A percentile compares a stretch with the other conserved stretches of the same genome.
phyloP scores from a whole-genome alignment of 2,329 filamentous ascomycete species.

The Trichophyton benhamiae region DNA sequence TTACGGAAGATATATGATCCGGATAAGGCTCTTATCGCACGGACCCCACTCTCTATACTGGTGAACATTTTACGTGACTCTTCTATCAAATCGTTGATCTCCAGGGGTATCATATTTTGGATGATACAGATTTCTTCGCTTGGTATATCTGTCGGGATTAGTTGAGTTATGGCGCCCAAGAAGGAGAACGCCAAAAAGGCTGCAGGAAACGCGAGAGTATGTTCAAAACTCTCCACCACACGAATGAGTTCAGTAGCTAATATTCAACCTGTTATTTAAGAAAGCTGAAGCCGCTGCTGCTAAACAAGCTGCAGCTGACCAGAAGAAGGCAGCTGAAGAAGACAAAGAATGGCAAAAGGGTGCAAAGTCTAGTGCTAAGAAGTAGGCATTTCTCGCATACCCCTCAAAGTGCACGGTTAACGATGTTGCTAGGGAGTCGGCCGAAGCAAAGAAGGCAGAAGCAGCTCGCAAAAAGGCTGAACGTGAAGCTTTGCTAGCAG shows the following conservation, averaged over 20 bases:
- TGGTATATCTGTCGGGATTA: no score
- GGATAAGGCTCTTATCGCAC: conserved; percentile 4
- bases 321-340: conserved; percentile 55
- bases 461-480: conserved; percentile 83
- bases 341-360: conserved; percentile 73
- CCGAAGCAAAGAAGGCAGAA: conserved; percentile 72
- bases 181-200: conserved; percentile 80
- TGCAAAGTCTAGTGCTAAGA: conserved; percentile 72
- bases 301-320: conserved; percentile 61
- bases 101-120: background rate
- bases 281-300: conserved; percentile 78
- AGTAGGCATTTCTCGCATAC: conserved; percentile 47
- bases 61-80: background rate
- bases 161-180: conserved; percentile 56
- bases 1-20: background rate
- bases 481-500: conserved; percentile 66
- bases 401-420: conserved; percentile 2
- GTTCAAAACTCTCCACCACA: conserved; percentile 5
- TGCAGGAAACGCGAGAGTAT: conserved; percentile 59
- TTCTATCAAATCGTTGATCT: background rate
- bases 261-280: conserved; percentile 25
- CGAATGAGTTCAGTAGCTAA: background rate
- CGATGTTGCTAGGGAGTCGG: conserved; percentile 55
- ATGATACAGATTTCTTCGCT: background rate
- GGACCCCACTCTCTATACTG: background rate